These are phyloP conservation scores for Pythium rhizo-oryzae DNA, from an alignment of 352 stramenopile species.

Conservation along the genomic window DNA sequence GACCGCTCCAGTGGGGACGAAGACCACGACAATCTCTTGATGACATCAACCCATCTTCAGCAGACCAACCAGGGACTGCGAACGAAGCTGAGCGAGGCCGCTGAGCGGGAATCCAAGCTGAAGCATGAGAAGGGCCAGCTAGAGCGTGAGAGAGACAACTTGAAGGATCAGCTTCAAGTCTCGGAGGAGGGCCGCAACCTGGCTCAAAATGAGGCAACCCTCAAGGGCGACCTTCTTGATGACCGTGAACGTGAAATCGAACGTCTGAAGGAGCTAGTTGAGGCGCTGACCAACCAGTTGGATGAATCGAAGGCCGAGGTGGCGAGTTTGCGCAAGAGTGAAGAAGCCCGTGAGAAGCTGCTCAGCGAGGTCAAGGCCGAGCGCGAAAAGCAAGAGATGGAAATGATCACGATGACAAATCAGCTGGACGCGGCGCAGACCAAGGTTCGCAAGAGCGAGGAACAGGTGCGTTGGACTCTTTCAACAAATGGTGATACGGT, in stretches of 20 bases:
- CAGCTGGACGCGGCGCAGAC: constrained; percentile 10
- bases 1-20: background rate
- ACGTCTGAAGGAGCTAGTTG: background rate
- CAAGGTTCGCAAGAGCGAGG: constrained; percentile 12
- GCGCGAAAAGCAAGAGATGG: constrained; percentile 14
- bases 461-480: constrained; percentile 10
- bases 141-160: background rate
- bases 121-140: constrained; percentile 12
- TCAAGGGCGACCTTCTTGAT: constrained; percentile 12
- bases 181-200: constrained; percentile 3
- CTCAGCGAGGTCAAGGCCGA: constrained; percentile 8
- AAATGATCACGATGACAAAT: constrained; percentile 20
- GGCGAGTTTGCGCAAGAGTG: background rate
- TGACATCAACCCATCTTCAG: constrained; percentile 10
- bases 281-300: background rate
- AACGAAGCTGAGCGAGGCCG: constrained; percentile 13
- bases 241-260: constrained; percentile 21
- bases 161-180: constrained; percentile 19
- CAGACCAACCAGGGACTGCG: constrained; percentile 25
- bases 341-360: background rate
- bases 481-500: background rate
- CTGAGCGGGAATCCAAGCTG: constrained; percentile 15
- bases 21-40: constrained; percentile 4
- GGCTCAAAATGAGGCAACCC: constrained; percentile 11
- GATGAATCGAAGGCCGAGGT: constrained; percentile 6